Evolutionary conservation across 2,329 filamentous ascomycete species (phyloP), one percentile per base, ranked within the genome.

Genomic region (Alternaria longipes): DNA sequence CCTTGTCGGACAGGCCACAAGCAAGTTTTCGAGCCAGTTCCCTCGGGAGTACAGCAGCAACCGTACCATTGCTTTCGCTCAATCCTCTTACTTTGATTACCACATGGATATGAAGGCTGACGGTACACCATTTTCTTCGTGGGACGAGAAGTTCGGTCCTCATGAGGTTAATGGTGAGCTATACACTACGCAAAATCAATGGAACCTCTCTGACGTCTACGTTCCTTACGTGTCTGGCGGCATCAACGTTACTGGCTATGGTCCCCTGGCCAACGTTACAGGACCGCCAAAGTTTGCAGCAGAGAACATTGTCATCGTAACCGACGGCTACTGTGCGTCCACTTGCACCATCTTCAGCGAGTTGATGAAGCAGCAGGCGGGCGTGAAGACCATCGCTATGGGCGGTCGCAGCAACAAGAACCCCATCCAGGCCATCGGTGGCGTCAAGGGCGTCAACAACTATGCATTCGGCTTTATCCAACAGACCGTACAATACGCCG

Each of bases 281-380:
- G 68, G 76, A 64, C 20, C 63, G 54, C 61, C 80, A 52, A 86
- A 84, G 4, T 90, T 89, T 72, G 79, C 80, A 9, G 75, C 86
- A 3, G 84, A 88, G 44, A 75, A 80, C 64, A 78, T 81, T 30
- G 80, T 87, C 50, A 70, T 87, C 26, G 74, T 89, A n/a, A 83
- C 84, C 53, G 87, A 89, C 67, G 86, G 86, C 34, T 82, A 84
- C 66, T 89, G 87, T 72, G 84, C 84, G 22, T 87, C 85, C 1
- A 85, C 86, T 3, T 89, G 87, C 75, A 83, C 85, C 4, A 78
- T 87, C 4, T 86, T 87, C 62, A 81, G 82, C 11, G 84, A 88
- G 64, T 81, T 88, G 66, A 78, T 88, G 67, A 82, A 82, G 24
- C 74, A 81, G 26, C 81, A 86, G 60, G 85, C 79, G 22, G 82